Evolutionary conservation across 2,329 filamentous ascomycete species (phyloP), one percentile per base, ranked within the genome.

Genomic region (Metarhizium album): DNA sequence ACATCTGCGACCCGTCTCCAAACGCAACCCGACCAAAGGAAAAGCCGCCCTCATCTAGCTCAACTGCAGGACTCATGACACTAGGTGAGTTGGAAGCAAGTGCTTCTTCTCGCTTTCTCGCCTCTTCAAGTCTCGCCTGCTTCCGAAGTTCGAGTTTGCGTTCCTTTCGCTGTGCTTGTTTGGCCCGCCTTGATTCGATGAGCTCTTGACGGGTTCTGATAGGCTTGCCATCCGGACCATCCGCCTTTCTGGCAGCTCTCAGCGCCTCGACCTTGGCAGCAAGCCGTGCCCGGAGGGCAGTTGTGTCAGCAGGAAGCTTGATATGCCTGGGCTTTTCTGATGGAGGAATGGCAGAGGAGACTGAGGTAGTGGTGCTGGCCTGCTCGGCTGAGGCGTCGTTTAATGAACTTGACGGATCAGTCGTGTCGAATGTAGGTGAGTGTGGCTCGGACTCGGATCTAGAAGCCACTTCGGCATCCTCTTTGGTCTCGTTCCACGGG

Each of bases 1-100:
- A 87, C 46, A 94, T 75, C 55, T 86, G 79, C 48, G 88, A 79
- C 38, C 91, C 91, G 63, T 97, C 91, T 4, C 80, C 80, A 65
- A 97, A 98, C 11, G 88, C 83, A n/a, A 98, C 83, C 35, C 88
- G 84, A 31, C 90, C 90, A 66, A 97, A 98, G 5, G 88, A 82
- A 64, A 95, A 94, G 70, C 84, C 58, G 55, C 76, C 68, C 47
- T 75, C 70, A 33, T 74, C 73, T 8, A 75, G 64, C 52, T 76
- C 74, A 27, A 80, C 67, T 9, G 73, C 69, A 0, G 79, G 76
- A 59, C 75, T 80, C 66, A 82, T 74, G 51, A 80, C 74, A 54
- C 74, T 70, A 3, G 81, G 81, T 3, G 81, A 84, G 60, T 79
- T 80, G 52, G 80, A 77, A 11, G 79, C 79, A 29, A 84, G 69